Evolutionary conservation across 805 yeast species (phyloP).

Genomic region (Nakazawaea ishiwadae): DNA sequence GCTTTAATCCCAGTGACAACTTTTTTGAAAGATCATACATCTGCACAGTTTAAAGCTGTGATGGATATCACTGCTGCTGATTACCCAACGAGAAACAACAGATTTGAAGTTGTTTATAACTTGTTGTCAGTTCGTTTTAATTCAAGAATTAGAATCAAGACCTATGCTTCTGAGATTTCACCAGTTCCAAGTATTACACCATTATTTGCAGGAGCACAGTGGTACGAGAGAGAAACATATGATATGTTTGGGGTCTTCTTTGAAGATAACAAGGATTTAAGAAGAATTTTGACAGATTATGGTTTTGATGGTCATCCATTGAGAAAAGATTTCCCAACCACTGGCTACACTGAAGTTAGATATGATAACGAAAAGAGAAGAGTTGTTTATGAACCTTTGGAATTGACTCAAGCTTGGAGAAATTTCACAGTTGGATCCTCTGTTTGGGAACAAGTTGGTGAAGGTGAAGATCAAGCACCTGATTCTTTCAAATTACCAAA

Average conservation of each 20-base stretch:
- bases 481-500: slow-evolving; percentile 77
- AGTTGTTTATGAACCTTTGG: slow-evolving; percentile 84
- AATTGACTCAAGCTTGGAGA: slow-evolving; percentile 89
- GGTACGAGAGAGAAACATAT: slow-evolving; percentile 89
- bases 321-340: slow-evolving; percentile 89
- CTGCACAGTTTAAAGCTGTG: slow-evolving; percentile 73
- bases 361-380: slow-evolving; percentile 90
- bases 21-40: slow-evolving; percentile 72
- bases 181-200: slow-evolving; percentile 79
- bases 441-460: slow-evolving; percentile 90
- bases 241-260: slow-evolving; percentile 85
- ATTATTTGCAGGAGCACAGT: slow-evolving; percentile 74
- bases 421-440: slow-evolving; percentile 84
- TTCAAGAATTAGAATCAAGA: slow-evolving; percentile 83
- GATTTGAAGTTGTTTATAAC: slow-evolving; percentile 86
- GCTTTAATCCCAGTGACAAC: slow-evolving; percentile 68
- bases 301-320: slow-evolving; percentile 92
- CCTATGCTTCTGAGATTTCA: slow-evolving; percentile 78
- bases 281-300: slow-evolving; percentile 87
- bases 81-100: slow-evolving; percentile 75
- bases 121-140: slow-evolving; percentile 76
- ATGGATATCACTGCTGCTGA: slow-evolving; percentile 86
- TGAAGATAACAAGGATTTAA: slow-evolving; percentile 84
- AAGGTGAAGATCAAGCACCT: slow-evolving; percentile 78
- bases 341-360: slow-evolving; percentile 87